These are phyloP conservation scores for Phytophthora meadii DNA, from an alignment of 352 stramenopile species.

Conservation along the genomic window DNA sequence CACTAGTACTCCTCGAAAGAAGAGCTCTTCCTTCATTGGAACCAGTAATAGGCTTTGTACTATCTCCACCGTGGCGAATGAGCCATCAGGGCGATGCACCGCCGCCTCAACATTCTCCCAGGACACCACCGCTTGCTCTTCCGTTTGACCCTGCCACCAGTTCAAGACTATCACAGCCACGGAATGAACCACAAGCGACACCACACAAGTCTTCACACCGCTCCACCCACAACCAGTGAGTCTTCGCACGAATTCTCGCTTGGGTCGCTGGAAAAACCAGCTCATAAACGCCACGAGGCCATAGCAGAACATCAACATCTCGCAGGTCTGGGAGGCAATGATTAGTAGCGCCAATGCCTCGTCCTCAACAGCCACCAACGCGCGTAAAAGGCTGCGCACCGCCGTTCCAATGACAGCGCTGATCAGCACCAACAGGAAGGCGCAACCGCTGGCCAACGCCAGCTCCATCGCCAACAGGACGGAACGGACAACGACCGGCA, in stretches of 20 bases:
- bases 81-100: slow-evolving; percentile 13
- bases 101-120: slow-evolving; percentile 31
- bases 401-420: slow-evolving; percentile 28
- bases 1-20: slow-evolving; percentile 65
- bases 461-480: slow-evolving; percentile 59
- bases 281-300: slow-evolving; percentile 37
- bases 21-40: slow-evolving; percentile 66
- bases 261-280: slow-evolving; percentile 46
- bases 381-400: slow-evolving; percentile 17
- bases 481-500: slow-evolving; percentile 26
- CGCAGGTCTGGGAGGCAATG: slow-evolving; percentile 14
- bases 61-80: slow-evolving; percentile 17
- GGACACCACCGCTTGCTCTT: slow-evolving; percentile 24
- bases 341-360: neutral
- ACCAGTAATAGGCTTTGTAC: slow-evolving; percentile 46
- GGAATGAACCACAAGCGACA: slow-evolving; percentile 28
- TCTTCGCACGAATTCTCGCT: slow-evolving; percentile 17
- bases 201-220: slow-evolving; percentile 5
- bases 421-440: slow-evolving; percentile 45
- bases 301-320: slow-evolving; percentile 32
- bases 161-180: slow-evolving; percentile 9
- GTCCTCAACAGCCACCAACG: slow-evolving; percentile 4
- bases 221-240: slow-evolving; percentile 19
- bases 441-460: slow-evolving; percentile 30
- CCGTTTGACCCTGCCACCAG: slow-evolving; percentile 8